Evolutionary conservation across 2,329 filamentous ascomycete species (phyloP).

Genomic region (Talaromyces sp.): DNA sequence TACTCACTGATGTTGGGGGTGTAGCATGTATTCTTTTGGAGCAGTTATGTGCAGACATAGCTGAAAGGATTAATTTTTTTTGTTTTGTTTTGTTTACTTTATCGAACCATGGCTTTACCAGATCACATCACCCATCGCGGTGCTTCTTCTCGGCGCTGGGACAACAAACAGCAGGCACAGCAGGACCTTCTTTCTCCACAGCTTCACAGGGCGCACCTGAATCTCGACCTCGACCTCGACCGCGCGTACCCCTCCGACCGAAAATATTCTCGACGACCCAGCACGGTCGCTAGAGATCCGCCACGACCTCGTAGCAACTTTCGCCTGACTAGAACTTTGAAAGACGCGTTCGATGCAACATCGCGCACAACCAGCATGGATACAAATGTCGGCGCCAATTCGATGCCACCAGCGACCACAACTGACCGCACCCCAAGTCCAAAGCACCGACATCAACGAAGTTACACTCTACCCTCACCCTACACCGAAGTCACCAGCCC

Average conservation of each 20-base stretch:
- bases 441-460: slow-evolving; percentile 25
- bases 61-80: background rate
- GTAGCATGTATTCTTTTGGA: background rate
- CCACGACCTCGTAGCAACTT: slow-evolving; percentile 32
- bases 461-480: slow-evolving; percentile 29
- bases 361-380: slow-evolving; percentile 30
- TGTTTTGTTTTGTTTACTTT: background rate
- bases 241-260: slow-evolving; percentile 24
- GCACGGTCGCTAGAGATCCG: slow-evolving; percentile 29
- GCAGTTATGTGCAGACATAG: background rate
- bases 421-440: slow-evolving; percentile 32
- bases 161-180: slow-evolving; percentile 23
- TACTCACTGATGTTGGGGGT: background rate
- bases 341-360: slow-evolving; percentile 39
- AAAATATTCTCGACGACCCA: slow-evolving; percentile 29
- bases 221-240: slow-evolving; percentile 20
- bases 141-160: slow-evolving; percentile 30
- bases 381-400: slow-evolving; percentile 22
- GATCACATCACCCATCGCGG: slow-evolving; percentile 28
- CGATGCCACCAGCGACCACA: slow-evolving; percentile 11
- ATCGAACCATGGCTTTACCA: slow-evolving; percentile 33
- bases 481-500: slow-evolving; percentile 32
- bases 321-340: slow-evolving; percentile 37
- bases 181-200: slow-evolving; percentile 7
- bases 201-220: slow-evolving; percentile 26